Evolutionary conservation across 1,284 basidiomycete genomes (phyloP).

Genomic region (Ceratobasidium sp.): DNA sequence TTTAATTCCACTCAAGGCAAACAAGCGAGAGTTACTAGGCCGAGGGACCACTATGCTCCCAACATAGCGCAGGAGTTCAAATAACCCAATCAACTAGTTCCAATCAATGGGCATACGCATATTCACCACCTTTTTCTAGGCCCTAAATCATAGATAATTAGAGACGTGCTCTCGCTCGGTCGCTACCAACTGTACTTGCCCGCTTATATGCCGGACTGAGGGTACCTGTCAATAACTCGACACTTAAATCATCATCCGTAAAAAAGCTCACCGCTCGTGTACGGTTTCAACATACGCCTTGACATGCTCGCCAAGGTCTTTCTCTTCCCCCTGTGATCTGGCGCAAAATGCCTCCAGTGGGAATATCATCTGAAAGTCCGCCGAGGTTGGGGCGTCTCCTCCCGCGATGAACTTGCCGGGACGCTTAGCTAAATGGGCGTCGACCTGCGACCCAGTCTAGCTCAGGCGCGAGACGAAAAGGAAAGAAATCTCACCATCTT

Average conservation of each 20-base stretch:
- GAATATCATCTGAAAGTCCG: conserved; percentile 58
- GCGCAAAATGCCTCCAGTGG: conserved; percentile 50
- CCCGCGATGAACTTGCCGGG: conserved; percentile 55
- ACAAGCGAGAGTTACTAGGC: background rate
- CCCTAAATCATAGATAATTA: conserved; percentile 27
- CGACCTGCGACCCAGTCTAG: conserved; percentile 51
- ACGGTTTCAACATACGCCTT: conserved; percentile 52
- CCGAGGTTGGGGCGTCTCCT: conserved; percentile 56
- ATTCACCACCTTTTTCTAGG: conserved; percentile 45
- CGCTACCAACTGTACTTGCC: conserved; percentile 7
- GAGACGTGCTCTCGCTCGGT: background rate
- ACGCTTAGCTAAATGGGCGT: conserved; percentile 53
- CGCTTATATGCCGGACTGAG: conserved; percentile 40
- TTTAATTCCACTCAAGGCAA: background rate
- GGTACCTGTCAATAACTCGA: background rate
- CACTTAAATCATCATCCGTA: background rate
- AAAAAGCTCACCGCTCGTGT: conserved; percentile 51
- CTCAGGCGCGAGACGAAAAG: background rate
- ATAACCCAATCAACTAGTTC: background rate
- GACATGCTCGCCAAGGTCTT: conserved; percentile 48
- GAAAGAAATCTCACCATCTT: conserved; percentile 36
- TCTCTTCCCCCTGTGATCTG: conserved; percentile 41
- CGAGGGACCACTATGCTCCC: background rate
- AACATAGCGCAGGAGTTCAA: background rate
- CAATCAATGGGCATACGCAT: conserved; percentile 39